These are phyloP conservation scores for Metschnikowia baotianmanensis DNA, from an alignment of 805 yeast species.

Conservation along the genomic window DNA sequence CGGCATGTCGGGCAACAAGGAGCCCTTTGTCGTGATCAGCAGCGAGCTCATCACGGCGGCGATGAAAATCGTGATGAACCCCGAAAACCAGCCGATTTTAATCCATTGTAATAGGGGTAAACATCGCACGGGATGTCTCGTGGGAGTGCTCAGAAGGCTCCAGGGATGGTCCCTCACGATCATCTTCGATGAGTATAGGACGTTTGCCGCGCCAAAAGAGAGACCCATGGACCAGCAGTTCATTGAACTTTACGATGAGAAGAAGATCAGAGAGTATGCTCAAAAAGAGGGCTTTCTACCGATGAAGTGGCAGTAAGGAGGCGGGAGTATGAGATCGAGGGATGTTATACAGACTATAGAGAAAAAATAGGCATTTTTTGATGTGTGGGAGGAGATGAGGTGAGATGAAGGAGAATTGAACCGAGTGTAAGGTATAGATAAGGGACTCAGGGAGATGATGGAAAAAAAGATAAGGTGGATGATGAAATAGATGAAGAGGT, in stretches of 20 bases:
- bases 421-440: no score
- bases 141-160: conserved; percentile 84
- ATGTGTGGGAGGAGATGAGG: no score
- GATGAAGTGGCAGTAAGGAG: conserved; percentile 52
- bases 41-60: conserved; percentile 74
- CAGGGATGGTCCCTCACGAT: conserved; percentile 93
- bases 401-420: no score
- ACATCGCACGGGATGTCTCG: conserved; percentile 94
- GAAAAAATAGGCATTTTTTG: neutral
- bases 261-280: conserved; percentile 57
- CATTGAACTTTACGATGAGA: conserved; percentile 81
- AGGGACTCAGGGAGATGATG: no score
- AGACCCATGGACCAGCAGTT: conserved; percentile 95
- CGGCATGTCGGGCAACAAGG: conserved; percentile 94
- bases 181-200: conserved; percentile 92
- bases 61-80: conserved; percentile 74
- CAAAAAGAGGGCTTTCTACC: conserved; percentile 59
- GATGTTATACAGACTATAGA: neutral
- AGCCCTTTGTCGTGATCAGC: conserved; percentile 79
- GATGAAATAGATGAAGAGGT: no score
- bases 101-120: conserved; percentile 97
- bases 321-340: neutral
- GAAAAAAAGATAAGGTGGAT: no score
- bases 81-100: conserved; percentile 84
- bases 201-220: conserved; percentile 93